Percentiles rank a stretch among this genome's conserved stretches.
phyloP scores from a whole-genome alignment of 2,329 filamentous ascomycete genomes.

The Nannizziopsis barbatae region DNA sequence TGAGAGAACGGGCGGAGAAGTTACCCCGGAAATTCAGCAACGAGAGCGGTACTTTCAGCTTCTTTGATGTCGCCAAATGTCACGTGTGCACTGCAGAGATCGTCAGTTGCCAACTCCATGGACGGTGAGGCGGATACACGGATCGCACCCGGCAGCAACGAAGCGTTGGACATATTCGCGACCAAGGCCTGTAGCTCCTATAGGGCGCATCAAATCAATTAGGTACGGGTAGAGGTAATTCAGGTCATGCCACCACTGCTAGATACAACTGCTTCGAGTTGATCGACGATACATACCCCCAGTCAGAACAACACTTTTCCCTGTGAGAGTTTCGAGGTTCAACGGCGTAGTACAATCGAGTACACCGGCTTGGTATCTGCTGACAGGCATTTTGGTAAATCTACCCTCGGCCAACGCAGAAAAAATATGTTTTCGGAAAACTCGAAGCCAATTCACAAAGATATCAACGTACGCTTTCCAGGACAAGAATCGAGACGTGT shows the following conservation, averaged over 20 bases:
- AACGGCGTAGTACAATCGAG: conserved; percentile 10
- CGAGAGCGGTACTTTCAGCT: conserved; percentile 5
- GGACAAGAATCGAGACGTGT: no score
- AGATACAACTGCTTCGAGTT: neutral
- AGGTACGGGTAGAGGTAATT: neutral
- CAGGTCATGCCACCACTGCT: neutral
- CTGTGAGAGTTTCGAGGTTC: conserved; percentile 5
- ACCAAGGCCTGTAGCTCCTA: conserved; percentile 12
- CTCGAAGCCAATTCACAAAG: no score
- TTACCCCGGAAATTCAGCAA: conserved; percentile 11
- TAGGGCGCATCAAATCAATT: neutral
- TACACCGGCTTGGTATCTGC: neutral
- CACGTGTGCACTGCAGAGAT: conserved; percentile 11
- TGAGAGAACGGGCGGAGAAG: neutral
- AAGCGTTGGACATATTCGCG: conserved; percentile 11
- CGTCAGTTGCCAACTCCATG: neutral
- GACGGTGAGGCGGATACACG: neutral
- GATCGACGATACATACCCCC: conserved; percentile 10
- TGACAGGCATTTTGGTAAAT: conserved; percentile 7
- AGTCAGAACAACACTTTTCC: conserved; percentile 13
- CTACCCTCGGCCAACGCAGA: no score
- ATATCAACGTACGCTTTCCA: no score
- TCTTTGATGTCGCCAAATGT: conserved; percentile 15
- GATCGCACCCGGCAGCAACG: conserved; percentile 10
- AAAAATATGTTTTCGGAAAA: no score